Conservation (phyloP, 1,284 basidiomycete species). For the Tilletiopsis washingtonensis region DNA sequence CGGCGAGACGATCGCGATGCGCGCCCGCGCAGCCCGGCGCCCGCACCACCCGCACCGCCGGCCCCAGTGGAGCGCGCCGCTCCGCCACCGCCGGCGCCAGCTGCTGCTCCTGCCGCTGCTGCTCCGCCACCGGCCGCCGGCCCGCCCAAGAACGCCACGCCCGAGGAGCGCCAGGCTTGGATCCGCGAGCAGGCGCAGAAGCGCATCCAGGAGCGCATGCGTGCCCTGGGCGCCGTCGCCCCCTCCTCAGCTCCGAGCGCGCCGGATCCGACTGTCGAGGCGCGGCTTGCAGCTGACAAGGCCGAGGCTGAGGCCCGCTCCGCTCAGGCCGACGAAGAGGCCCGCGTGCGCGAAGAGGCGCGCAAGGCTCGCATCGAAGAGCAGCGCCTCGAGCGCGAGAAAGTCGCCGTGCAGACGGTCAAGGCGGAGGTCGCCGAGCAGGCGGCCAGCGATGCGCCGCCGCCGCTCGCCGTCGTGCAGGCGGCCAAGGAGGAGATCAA, state of each 20-base stretch:
- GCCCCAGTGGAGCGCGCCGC: slow-evolving; percentile 37
- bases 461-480: slow-evolving; percentile 26
- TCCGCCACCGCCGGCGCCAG: slow-evolving; percentile 11
- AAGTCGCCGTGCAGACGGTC: slow-evolving; percentile 22
- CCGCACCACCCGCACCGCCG: slow-evolving; percentile 49
- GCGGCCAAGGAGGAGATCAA: slow-evolving; percentile 21
- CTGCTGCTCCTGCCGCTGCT: slow-evolving; percentile 49
- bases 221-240: slow-evolving; percentile 65
- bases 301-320: slow-evolving; percentile 38
- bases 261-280: slow-evolving; percentile 38
- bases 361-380: slow-evolving; percentile 40
- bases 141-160: slow-evolving; percentile 67
- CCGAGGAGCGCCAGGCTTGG: slow-evolving; percentile 73
- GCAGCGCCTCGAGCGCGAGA: slow-evolving; percentile 26
- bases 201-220: slow-evolving; percentile 77
- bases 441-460: slow-evolving; percentile 17
- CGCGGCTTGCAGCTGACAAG: slow-evolving; percentile 36
- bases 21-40: slow-evolving; percentile 50
- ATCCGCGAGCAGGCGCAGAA: slow-evolving; percentile 74
- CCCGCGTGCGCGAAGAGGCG: slow-evolving; percentile 41
- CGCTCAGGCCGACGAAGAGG: slow-evolving; percentile 44
- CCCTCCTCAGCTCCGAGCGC: slow-evolving; percentile 31
- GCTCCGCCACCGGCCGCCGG: slow-evolving; percentile 53
- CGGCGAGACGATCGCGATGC: slow-evolving; percentile 12
- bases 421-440: slow-evolving; percentile 29